Evolutionary conservation across 306 rosid genomes (phyloP), one percentile per base, ranked within the genome.

Genomic region (Mimosa pudica): DNA sequence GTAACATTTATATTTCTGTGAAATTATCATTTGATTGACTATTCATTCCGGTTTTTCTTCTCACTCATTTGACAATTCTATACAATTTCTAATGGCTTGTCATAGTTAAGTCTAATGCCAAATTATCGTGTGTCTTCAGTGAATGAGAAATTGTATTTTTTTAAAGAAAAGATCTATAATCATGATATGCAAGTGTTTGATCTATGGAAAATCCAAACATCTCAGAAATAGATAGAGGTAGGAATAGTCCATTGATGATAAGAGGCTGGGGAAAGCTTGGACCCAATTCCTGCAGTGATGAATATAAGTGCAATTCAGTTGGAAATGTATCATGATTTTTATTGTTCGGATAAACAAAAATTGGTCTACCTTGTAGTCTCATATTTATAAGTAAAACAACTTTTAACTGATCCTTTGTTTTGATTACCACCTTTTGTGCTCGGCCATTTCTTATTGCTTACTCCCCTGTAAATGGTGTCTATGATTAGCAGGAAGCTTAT

Each of bases 401-500:
- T 58, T 60, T 8, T 76, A 51, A 66, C 47, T 70, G 47, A 68
- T 87, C 65, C 78, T 33, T 6, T 58, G 71, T 49, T 78, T 80
- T 36, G 67, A 33, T 77, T 81, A 61, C 63, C 76, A 62, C 75
- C 45, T 78, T 75, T 61, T 6, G 52, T 78, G 24, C 65, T 36
- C 36, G 36, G 57, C 35, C 20, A 35, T 71, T 45, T 73, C n/a
- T 4, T 33, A n/a, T 73, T 66, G 42, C 60, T 36, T 72, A 38
- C 71, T 24, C 57, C 8, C 30, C 76, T 16, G 49, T 71, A 66
- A 17, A 30, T 8, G 30, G 60, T 83, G 30, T 82, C 35, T 16
- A 70, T 78, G 6, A 70, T 79, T 61, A 81, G 76, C 92, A 92
- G 97, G 97, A 84, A 92, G 84, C 84, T 86, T 94, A 77, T 94